phyloP scores from a whole-genome alignment of 2,329 filamentous ascomycete genomes.

The Fusarium sp. region DNA sequence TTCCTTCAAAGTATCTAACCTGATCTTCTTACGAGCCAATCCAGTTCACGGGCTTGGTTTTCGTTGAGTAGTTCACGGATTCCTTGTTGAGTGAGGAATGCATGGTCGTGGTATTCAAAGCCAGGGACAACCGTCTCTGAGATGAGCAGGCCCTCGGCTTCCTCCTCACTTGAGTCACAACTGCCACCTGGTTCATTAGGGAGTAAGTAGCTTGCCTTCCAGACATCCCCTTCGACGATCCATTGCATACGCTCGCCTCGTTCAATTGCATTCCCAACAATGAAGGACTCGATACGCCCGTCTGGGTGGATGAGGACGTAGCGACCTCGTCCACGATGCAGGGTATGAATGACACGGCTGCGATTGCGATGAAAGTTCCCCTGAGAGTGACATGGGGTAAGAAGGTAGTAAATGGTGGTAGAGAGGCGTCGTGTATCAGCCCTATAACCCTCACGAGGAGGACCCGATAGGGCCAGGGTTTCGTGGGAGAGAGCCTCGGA shows the following conservation, averaged over 20 bases:
- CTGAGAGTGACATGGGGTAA: constrained; percentile 67
- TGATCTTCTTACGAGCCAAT: constrained; percentile 56
- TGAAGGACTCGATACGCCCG: constrained; percentile 71
- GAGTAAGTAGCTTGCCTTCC: constrained; percentile 73
- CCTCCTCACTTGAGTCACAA: constrained; percentile 50
- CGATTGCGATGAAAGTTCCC: constrained; percentile 74
- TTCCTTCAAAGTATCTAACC: neutral
- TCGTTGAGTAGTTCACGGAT: constrained; percentile 65
- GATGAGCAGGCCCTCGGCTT: constrained; percentile 69
- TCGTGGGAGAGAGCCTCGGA: constrained; percentile 52
- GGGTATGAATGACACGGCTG: constrained; percentile 72
- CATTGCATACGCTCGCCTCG: constrained; percentile 73
- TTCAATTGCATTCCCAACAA: constrained; percentile 70
- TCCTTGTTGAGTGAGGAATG: constrained; percentile 68
- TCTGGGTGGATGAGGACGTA: constrained; percentile 74
- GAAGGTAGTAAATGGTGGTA: constrained; percentile 74
- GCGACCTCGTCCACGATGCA: constrained; percentile 71
- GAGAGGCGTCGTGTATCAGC: constrained; percentile 62
- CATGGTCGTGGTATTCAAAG: constrained; percentile 75
- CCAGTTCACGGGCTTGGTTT: constrained; percentile 62
- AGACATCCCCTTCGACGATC: constrained; percentile 76
- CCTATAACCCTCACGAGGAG: constrained; percentile 53
- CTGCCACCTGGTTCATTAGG: constrained; percentile 8
- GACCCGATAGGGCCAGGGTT: constrained; percentile 50
- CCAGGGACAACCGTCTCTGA: constrained; percentile 76